A percentile compares a stretch with the other conserved stretches of the same genome.
phyloP scores from a whole-genome alignment of 2,329 filamentous ascomycete species.

The Penicillium sp. region DNA sequence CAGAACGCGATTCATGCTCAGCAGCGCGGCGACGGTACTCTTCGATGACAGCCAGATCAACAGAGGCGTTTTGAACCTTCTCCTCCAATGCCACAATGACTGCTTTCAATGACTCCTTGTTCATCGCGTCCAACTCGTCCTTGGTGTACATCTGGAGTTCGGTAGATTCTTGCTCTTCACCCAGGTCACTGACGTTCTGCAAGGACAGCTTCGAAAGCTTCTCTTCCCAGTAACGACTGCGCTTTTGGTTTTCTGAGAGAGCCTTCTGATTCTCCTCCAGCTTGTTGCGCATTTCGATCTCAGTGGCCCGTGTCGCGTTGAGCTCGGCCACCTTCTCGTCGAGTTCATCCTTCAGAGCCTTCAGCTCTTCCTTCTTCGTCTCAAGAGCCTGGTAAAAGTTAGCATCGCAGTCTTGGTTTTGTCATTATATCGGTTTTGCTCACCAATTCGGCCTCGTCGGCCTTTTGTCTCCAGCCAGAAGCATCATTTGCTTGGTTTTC shows the following conservation, averaged over 20 bases:
- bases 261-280: constrained; percentile 94
- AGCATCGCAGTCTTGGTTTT: constrained; percentile 14
- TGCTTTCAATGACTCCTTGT: constrained; percentile 63
- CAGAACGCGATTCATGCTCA: constrained; percentile 78
- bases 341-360: constrained; percentile 76
- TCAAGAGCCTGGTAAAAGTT: constrained; percentile 59
- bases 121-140: constrained; percentile 65
- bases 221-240: constrained; percentile 81
- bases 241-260: constrained; percentile 80
- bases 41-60: constrained; percentile 84
- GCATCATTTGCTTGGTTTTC: constrained; percentile 74
- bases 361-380: constrained; percentile 77
- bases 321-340: constrained; percentile 83
- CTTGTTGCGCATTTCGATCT: constrained; percentile 98
- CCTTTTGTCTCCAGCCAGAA: constrained; percentile 69
- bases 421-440: constrained; percentile 8
- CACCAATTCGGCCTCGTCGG: constrained; percentile 76
- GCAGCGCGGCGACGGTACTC: constrained; percentile 86
- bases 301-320: constrained; percentile 82
- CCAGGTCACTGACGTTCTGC: constrained; percentile 75
- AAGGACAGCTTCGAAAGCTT: constrained; percentile 82
- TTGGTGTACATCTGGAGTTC: constrained; percentile 75
- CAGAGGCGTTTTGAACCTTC: constrained; percentile 78
- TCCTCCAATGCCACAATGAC: constrained; percentile 68
- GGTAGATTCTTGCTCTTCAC: constrained; percentile 51